Evolutionary conservation across 176 grass and related monocot genomes (phyloP).

Genomic region (Oryza punctata): DNA sequence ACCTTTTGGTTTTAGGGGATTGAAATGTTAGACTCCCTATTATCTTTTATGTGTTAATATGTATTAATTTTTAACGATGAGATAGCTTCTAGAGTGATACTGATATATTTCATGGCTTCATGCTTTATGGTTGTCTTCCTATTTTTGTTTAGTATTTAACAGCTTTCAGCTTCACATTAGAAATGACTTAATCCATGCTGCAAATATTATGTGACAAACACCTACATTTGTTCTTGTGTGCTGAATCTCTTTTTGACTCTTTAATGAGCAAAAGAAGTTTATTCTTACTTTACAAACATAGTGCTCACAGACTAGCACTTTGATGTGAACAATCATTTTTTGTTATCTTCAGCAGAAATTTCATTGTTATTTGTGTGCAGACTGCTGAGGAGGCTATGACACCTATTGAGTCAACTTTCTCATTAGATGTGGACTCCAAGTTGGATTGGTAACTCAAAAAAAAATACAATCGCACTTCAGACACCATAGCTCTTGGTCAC

Average conservation of each 20-base stretch:
- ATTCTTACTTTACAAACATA: conserved; percentile 2
- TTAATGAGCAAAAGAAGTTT: conserved; percentile 27
- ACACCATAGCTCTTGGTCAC: conserved; percentile 25
- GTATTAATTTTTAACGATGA: neutral
- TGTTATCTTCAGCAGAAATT: conserved; percentile 10
- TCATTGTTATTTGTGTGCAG: conserved; percentile 54
- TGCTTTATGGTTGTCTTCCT: neutral
- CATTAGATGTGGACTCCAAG: conserved; percentile 98
- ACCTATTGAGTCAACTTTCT: conserved; percentile 99
- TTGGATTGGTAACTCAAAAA: conserved; percentile 79
- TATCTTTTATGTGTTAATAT: neutral
- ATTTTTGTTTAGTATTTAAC: neutral
- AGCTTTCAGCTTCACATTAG: neutral
- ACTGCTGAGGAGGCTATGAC: conserved; percentile 99
- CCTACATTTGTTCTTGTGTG: neutral
- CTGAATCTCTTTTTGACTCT: neutral
- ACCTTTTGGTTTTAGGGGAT: neutral
- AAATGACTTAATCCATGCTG: neutral
- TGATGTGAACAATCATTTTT: conserved; percentile 11
- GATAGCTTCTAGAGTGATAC: neutral
- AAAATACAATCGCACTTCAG: conserved; percentile 17
- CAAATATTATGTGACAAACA: neutral
- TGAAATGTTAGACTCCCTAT: neutral
- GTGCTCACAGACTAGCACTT: neutral
- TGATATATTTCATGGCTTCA: neutral